Percentiles rank a stretch among this genome's conserved stretches.
phyloP scores from a whole-genome alignment of 1,284 basidiomycete species.

The Ustilago lituana region DNA sequence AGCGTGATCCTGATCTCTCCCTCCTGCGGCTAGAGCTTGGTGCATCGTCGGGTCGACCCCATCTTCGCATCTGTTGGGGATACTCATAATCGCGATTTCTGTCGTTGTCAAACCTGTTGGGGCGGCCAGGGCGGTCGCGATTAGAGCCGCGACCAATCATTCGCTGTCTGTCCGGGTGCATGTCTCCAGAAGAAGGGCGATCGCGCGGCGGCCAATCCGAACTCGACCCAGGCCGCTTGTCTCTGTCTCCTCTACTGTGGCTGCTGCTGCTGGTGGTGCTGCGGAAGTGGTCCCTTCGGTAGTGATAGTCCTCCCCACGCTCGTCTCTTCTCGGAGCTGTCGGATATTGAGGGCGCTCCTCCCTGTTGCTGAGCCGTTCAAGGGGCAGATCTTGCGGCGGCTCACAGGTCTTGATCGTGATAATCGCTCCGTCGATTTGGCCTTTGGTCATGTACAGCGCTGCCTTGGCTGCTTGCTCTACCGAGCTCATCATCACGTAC shows the following conservation, averaged over 20 bases:
- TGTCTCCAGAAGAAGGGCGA: no score
- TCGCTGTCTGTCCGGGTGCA: conserved; percentile 20
- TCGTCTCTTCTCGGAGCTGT: no score
- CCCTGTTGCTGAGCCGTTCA: neutral
- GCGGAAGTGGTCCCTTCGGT: no score
- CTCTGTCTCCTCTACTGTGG: no score
- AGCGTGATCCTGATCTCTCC: conserved; percentile 11
- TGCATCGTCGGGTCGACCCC: conserved; percentile 6
- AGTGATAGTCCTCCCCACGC: no score
- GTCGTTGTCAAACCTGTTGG: no score
- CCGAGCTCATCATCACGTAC: conserved; percentile 24
- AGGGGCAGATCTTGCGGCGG: neutral
- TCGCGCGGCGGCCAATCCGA: no score
- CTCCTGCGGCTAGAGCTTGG: neutral
- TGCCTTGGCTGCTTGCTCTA: conserved; percentile 38
- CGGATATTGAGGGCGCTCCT: no score
- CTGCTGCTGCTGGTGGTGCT: no score
- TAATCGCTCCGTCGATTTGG: conserved; percentile 52
- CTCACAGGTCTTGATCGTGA: conserved; percentile 17
- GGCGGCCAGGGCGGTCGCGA: no score
- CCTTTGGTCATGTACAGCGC: conserved; percentile 51
- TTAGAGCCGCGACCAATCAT: neutral
- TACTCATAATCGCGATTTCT: neutral
- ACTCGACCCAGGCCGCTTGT: no score
- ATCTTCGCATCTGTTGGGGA: conserved; percentile 7